Percentiles rank a stretch among this genome's conserved stretches.
Conservation (phyloP, 257 asterid species). For the Jacaranda copaia region DNA sequence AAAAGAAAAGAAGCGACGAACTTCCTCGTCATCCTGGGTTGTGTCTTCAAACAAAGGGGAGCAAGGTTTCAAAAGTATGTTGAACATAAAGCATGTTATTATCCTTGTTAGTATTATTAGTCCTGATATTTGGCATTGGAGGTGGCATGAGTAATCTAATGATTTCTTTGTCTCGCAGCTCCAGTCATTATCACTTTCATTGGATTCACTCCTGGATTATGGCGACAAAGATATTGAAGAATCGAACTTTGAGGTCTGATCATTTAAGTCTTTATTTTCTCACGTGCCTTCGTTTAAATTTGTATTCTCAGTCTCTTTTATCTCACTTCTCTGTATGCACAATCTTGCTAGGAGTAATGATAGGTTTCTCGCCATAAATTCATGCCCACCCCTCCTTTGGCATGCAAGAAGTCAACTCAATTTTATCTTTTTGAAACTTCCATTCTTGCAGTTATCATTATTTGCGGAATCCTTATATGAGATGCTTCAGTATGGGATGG, state of each 20-base stretch:
- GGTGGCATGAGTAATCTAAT: slow-evolving; percentile 22
- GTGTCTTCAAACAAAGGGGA: slow-evolving; percentile 74
- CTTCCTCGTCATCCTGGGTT: slow-evolving; percentile 94
- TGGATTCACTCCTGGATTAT: slow-evolving; percentile 95
- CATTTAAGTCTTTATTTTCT: slow-evolving; percentile 6
- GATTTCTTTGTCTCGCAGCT: slow-evolving; percentile 54
- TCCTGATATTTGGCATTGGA: slow-evolving; percentile 7
- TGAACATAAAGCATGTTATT: not conserved
- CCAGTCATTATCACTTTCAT: slow-evolving; percentile 82
- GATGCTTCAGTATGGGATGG: slow-evolving; percentile 96
- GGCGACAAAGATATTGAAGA: slow-evolving; percentile 81
- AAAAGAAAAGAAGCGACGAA: slow-evolving; percentile 66
- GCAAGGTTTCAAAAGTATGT: slow-evolving; percentile 80
- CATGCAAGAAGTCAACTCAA: not conserved
- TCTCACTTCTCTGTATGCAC: not conserved
- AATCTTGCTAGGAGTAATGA: slow-evolving; percentile 9
- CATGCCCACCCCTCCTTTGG: slow-evolving; percentile 18
- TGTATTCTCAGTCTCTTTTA: slow-evolving; percentile 1
- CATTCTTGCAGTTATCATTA: slow-evolving; percentile 71
- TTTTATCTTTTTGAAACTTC: slow-evolving; percentile 5
- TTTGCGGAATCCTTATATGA: slow-evolving; percentile 91
- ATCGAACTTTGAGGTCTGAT: slow-evolving; percentile 82
- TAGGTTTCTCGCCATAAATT: slow-evolving; percentile 6
- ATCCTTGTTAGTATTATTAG: not conserved
- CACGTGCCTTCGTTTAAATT: not conserved